Conservation (phyloP, 2,329 filamentous ascomycete genomes). For the Hypoxylon sp. region DNA sequence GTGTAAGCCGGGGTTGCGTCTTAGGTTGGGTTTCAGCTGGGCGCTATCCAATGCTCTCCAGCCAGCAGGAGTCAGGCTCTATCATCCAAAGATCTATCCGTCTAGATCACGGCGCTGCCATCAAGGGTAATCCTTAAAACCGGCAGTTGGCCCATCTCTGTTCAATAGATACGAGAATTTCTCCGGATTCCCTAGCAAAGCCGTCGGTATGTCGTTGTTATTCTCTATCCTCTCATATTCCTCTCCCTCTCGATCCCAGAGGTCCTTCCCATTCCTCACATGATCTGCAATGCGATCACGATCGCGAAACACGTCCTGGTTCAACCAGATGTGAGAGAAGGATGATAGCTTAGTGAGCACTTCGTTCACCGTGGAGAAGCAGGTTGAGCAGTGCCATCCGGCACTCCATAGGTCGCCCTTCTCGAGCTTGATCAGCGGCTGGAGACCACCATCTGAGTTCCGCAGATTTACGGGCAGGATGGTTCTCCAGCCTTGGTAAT, state of each 20-base stretch:
- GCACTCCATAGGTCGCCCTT: constrained; percentile 64
- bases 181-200: constrained; percentile 58
- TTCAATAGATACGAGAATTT: constrained; percentile 63
- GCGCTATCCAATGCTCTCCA: neutral
- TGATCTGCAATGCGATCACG: constrained; percentile 64
- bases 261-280: constrained; percentile 66
- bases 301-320: constrained; percentile 64
- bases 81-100: neutral
- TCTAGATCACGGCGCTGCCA: neutral
- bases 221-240: constrained; percentile 64
- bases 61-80: neutral
- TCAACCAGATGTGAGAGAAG: constrained; percentile 70
- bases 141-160: constrained; percentile 63
- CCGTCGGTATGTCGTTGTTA: constrained; percentile 68
- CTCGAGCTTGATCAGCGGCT: constrained; percentile 59
- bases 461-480: constrained; percentile 69
- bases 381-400: constrained; percentile 74
- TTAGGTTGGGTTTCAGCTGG: neutral
- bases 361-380: constrained; percentile 70
- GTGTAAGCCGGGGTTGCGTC: neutral
- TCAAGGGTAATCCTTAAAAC: constrained; percentile 63
- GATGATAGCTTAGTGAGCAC: constrained; percentile 69
- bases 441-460: constrained; percentile 60
- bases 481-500: constrained; percentile 65
- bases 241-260: constrained; percentile 67